These are phyloP conservation scores for Mallotus nudiflorus DNA, from an alignment of 345 rosid species.

Conservation along the genomic window DNA sequence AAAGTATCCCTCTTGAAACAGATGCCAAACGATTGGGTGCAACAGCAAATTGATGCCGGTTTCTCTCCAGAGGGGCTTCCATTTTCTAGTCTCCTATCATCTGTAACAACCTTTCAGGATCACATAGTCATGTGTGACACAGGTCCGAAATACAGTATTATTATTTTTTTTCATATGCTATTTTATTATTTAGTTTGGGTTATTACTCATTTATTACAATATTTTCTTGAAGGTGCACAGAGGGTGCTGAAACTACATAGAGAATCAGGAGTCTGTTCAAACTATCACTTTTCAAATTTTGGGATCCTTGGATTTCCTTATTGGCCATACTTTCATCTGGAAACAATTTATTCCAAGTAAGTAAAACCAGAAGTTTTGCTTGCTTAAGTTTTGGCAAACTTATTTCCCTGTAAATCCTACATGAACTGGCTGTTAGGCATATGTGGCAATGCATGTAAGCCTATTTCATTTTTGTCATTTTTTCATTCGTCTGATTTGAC, in stretches of 20 bases:
- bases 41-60: constrained; percentile 42
- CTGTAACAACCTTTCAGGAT: constrained; percentile 52
- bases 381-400: not conserved
- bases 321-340: constrained; percentile 68
- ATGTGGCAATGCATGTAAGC: not conserved
- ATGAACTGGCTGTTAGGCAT: not conserved
- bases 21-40: constrained; percentile 55
- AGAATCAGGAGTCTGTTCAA: constrained; percentile 63
- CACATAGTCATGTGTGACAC: constrained; percentile 56
- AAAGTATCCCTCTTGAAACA: constrained; percentile 61
- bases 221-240: constrained; percentile 61
- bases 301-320: constrained; percentile 86
- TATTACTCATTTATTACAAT: constrained; percentile 23
- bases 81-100: constrained; percentile 54
- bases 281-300: constrained; percentile 63
- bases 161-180: constrained; percentile 9
- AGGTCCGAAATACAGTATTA: constrained; percentile 44
- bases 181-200: constrained; percentile 16
- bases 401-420: not conserved
- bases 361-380: constrained; percentile 27
- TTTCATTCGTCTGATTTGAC: constrained; percentile 28
- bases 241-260: constrained; percentile 58
- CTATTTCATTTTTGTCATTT: not conserved
- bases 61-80: constrained; percentile 35
- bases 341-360: constrained; percentile 68